phyloP scores from a whole-genome alignment of 208 protist species.

The Vickermania spadyakhi region DNA sequence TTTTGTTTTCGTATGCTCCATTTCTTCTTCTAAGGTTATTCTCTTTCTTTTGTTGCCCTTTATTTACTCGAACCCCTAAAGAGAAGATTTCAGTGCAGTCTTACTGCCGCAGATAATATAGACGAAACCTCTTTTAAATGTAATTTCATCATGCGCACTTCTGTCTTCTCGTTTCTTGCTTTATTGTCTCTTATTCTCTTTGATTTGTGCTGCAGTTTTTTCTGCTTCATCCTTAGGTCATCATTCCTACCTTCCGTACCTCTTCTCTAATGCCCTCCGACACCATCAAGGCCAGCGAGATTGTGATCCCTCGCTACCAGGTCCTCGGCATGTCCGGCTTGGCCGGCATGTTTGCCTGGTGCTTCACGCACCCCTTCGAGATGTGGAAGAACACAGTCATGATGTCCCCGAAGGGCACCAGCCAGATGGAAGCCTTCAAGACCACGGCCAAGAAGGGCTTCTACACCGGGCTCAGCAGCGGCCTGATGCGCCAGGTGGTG shows the following conservation, averaged over 20 bases:
- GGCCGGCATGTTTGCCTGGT: slow-evolving; percentile 84
- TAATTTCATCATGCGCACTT: no score
- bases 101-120: no score
- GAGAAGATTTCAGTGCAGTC: no score
- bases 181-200: slow-evolving; percentile 8
- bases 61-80: no score
- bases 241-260: background rate
- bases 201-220: no score
- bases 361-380: slow-evolving; percentile 89
- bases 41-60: no score
- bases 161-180: slow-evolving; percentile 2
- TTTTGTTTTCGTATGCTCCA: no score
- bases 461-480: slow-evolving; percentile 76
- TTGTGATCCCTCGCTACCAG: slow-evolving; percentile 32
- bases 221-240: no score
- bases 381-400: slow-evolving; percentile 92
- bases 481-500: slow-evolving; percentile 84
- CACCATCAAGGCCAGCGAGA: slow-evolving; percentile 8
- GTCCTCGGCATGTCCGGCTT: slow-evolving; percentile 67
- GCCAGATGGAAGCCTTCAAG: slow-evolving; percentile 30
- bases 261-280: background rate
- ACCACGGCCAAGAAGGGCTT: slow-evolving; percentile 48
- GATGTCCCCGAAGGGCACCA: slow-evolving; percentile 44
- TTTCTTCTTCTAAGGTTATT: no score
- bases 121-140: no score